Evolutionary conservation across 306 rosid genomes (phyloP).

Genomic region (Rubus idaeus): DNA sequence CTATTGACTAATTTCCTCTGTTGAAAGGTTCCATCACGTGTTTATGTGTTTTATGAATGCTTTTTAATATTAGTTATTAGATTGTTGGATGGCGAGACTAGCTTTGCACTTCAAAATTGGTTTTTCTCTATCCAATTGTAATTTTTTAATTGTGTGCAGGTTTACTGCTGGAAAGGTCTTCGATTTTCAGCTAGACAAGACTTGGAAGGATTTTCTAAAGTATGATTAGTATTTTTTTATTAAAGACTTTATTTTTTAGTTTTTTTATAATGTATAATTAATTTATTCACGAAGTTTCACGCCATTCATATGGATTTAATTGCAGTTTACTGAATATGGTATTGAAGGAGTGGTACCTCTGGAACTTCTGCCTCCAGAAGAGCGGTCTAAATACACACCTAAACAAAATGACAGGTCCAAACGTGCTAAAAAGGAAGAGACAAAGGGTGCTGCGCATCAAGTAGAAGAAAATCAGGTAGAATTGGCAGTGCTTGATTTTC

Average conservation of each 20-base stretch:
- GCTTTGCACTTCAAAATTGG: not conserved
- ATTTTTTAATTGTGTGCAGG: slow-evolving; percentile 52
- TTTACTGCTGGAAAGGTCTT: slow-evolving; percentile 97
- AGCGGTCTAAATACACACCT: slow-evolving; percentile 76
- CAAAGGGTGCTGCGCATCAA: slow-evolving; percentile 60
- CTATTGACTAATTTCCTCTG: not conserved
- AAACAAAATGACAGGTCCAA: slow-evolving; percentile 80
- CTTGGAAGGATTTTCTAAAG: slow-evolving; percentile 95
- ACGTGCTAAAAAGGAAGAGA: slow-evolving; percentile 83
- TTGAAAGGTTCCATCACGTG: not conserved
- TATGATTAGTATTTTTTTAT: slow-evolving; percentile 25
- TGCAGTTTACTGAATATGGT: slow-evolving; percentile 89
- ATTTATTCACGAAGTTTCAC: not conserved
- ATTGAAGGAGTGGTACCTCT: slow-evolving; percentile 92
- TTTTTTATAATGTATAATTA: not conserved
- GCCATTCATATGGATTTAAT: slow-evolving; percentile 15
- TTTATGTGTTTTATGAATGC: not conserved
- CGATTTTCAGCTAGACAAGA: slow-evolving; percentile 95
- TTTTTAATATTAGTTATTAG: not conserved
- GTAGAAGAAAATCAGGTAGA: slow-evolving; percentile 84
- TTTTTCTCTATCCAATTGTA: not conserved
- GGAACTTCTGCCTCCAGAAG: slow-evolving; percentile 85
- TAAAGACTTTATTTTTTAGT: not conserved
- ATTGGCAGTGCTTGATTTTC: slow-evolving; percentile 3
- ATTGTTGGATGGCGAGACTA: not conserved